phyloP scores from a whole-genome alignment of 176 grass and related monocot genomes.

The Aegilops speltoides region DNA sequence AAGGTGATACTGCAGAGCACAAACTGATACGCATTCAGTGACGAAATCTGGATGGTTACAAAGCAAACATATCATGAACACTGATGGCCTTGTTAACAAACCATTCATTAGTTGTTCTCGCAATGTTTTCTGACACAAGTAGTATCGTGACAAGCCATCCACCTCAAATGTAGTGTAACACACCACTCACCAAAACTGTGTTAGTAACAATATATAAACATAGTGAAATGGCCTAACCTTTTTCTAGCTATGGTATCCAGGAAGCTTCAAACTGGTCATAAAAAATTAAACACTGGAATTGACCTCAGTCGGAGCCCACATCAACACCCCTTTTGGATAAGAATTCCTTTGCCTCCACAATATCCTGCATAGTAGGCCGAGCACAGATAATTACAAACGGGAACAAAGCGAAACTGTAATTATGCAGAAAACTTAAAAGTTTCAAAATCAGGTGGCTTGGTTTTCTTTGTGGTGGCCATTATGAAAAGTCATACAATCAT shows the following conservation, averaged over 20 bases:
- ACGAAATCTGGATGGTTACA: neutral
- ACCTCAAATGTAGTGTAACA: neutral
- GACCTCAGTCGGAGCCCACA: conserved; percentile 46
- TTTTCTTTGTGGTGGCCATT: neutral
- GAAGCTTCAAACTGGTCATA: neutral
- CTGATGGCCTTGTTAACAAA: neutral
- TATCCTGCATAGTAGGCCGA: conserved; percentile 48
- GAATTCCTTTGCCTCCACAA: conserved; percentile 77
- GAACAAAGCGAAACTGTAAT: neutral
- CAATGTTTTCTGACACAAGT: neutral
- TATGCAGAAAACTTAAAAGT: neutral
- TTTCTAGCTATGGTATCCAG: neutral
- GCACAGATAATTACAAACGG: neutral
- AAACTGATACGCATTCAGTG: neutral
- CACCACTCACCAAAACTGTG: conserved; percentile 14
- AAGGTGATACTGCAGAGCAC: too few relatives aligned
- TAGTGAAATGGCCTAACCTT: neutral
- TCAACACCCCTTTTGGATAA: conserved; percentile 67
- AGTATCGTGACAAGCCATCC: neutral
- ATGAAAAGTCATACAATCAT: neutral
- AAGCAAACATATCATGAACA: neutral
- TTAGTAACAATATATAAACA: neutral
- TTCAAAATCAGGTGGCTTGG: neutral
- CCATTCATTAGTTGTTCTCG: neutral
- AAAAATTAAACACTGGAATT: neutral